A percentile compares a stretch with the other conserved stretches of the same genome.
Conservation (phyloP, 352 stramenopile species). For the Achlya hypogyna region DNA sequence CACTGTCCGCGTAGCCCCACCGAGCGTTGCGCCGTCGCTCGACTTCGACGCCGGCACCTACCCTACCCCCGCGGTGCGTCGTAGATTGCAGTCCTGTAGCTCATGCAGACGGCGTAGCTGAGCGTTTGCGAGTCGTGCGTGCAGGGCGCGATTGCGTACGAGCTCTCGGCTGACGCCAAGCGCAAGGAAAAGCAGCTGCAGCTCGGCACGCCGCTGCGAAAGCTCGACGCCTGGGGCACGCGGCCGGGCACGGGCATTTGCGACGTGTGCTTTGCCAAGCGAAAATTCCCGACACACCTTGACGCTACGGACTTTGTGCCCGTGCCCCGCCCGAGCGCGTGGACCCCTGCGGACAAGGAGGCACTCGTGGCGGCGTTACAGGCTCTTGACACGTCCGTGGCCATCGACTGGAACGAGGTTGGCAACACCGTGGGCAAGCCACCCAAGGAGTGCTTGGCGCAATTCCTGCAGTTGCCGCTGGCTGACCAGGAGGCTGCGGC, state of each 20-base stretch:
- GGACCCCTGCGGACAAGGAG: slow-evolving; percentile 38
- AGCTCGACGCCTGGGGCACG: slow-evolving; percentile 21
- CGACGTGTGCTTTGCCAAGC: slow-evolving; percentile 52
- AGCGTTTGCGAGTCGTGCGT: slow-evolving; percentile 48
- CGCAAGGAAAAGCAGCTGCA: slow-evolving; percentile 26
- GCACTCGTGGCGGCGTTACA: slow-evolving; percentile 47
- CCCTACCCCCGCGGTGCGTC: not conserved
- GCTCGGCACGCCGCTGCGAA: slow-evolving; percentile 5
- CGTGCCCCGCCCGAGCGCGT: slow-evolving; percentile 25
- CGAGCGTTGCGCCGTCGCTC: not conserved
- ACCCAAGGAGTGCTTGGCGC: slow-evolving; percentile 63
- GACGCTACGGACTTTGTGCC: slow-evolving; percentile 54
- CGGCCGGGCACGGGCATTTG: slow-evolving; percentile 55
- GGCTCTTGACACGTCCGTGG: slow-evolving; percentile 26
- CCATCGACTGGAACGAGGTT: slow-evolving; percentile 70
- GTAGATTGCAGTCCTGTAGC: slow-evolving; percentile 24
- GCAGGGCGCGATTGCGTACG: slow-evolving; percentile 33
- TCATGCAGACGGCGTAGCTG: not conserved
- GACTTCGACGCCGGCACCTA: not conserved
- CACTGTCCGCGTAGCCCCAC: slow-evolving; percentile 47
- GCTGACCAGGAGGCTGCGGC: slow-evolving; percentile 24
- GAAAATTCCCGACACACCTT: slow-evolving; percentile 50
- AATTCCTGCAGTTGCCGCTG: slow-evolving; percentile 67
- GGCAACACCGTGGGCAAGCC: slow-evolving; percentile 59
- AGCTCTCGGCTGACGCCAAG: slow-evolving; percentile 52